Base-by-base conservation (phyloP, 345 rosid species). In the Reutealis trisperma region DNA sequence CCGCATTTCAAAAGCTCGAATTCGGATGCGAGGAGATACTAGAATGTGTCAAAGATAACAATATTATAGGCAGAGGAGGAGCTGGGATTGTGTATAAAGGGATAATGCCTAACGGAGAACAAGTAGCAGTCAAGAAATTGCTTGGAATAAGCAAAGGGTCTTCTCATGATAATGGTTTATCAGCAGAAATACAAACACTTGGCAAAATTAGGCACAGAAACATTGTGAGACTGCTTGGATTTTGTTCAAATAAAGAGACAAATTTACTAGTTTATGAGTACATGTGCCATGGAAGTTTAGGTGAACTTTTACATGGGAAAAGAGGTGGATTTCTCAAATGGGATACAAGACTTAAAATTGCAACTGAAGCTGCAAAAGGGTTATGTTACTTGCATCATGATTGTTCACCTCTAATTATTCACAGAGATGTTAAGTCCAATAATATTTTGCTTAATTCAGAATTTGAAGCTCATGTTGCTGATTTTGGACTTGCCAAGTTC, bases 401-500 rank as follows among this genome's bases (percentile, higher is more conserved):
- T 68, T 91, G 96, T 60, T 87, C 89, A 2, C 96, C 96, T 0
- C 62, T 87, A 34, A 89, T 91, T 59, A 82, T 91, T 37, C 95
- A 91, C 25, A 78, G 95, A 22, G 95, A 91, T 14, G 95, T 91
- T n/a, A 91, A 91, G 77, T 91, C 96, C 12, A 91, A 88, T 75
- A 91, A 91, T 41, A 89, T 91, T 16, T 77, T 91, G 72, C 84
- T 91, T 47, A 78, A 86, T 73, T 91, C 93, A 1, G 88, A 84
- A 78, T 87, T 87, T 2, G 96, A 91, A 81, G 96, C 96, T 18
- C 96, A 91, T 8, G 89, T 89, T 0, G 96, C 96, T 0, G 93
- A 91, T 66, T 91, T 91, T 8, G 96, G 96, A 13, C 85, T 91
- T 1, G 93, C 96, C 57, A 91, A 91, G 74, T 91, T 91, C 87